phyloP scores from a whole-genome alignment of 768 basidiomycete genomes.

The Russula sp. region DNA sequence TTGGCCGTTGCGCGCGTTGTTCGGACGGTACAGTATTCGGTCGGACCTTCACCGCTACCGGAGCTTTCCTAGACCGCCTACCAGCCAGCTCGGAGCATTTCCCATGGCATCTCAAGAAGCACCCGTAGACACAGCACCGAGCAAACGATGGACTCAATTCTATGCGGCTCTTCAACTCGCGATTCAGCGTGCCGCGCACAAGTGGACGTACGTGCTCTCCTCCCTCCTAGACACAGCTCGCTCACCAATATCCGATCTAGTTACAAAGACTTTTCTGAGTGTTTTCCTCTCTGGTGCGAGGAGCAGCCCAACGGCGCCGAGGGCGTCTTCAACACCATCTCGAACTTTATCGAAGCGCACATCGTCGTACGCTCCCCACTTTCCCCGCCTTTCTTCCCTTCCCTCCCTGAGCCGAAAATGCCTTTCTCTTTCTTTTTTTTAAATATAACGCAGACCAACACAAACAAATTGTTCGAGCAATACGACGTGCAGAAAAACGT shows the following conservation, averaged over 20 bases:
- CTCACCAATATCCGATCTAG: constrained; percentile 26
- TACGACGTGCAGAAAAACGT: constrained; percentile 64
- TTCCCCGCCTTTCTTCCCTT: not conserved
- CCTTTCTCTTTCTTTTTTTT: not conserved
- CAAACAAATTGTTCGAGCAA: constrained; percentile 63
- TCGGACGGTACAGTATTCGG: not conserved
- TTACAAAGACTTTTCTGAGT: constrained; percentile 42
- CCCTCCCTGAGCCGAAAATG: too few relatives aligned
- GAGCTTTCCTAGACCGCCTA: too few relatives aligned
- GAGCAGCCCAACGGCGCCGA: constrained; percentile 33
- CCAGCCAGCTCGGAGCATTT: not conserved
- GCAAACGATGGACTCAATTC: constrained; percentile 47
- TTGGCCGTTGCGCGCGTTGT: not conserved
- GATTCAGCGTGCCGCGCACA: constrained; percentile 45
- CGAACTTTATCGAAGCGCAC: constrained; percentile 64
- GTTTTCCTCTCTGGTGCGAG: constrained; percentile 36
- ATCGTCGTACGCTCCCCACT: constrained; percentile 34
- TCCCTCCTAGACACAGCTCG: not conserved
- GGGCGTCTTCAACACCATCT: constrained; percentile 47
- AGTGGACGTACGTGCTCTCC: constrained; percentile 44
- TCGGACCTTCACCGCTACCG: too few relatives aligned
- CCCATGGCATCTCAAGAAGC: constrained; percentile 27
- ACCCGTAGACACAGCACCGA: constrained; percentile 22
- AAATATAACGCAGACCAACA: constrained; percentile 42
- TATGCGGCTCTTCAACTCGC: constrained; percentile 49